Percentiles rank a stretch among this genome's conserved stretches.
phyloP scores from a whole-genome alignment of 176 grass and related monocot species.

The Eremochloa ophiuroides region DNA sequence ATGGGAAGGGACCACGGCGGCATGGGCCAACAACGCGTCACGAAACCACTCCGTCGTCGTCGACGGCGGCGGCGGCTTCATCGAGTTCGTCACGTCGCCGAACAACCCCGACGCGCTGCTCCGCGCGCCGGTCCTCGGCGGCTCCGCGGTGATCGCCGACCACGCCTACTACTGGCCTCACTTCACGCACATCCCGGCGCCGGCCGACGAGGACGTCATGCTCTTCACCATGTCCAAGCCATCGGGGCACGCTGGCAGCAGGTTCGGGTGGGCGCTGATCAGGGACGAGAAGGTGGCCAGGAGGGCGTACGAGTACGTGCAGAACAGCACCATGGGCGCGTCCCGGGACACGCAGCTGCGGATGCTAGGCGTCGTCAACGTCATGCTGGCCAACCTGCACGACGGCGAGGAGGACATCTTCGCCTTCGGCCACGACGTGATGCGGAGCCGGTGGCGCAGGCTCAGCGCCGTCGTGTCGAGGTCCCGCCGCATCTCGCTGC shows the following conservation, averaged over 20 bases:
- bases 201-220: slow-evolving; percentile 67
- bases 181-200: slow-evolving; percentile 50
- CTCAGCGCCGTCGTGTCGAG: slow-evolving; percentile 41
- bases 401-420: slow-evolving; percentile 56
- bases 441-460: slow-evolving; percentile 46
- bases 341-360: slow-evolving; percentile 75
- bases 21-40: slow-evolving; percentile 36
- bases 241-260: slow-evolving; percentile 69
- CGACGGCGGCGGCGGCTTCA: background rate
- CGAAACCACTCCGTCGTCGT: background rate
- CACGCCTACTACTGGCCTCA: slow-evolving; percentile 88
- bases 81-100: slow-evolving; percentile 77
- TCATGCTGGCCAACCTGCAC: slow-evolving; percentile 47
- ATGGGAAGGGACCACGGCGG: slow-evolving; percentile 33
- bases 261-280: slow-evolving; percentile 85
- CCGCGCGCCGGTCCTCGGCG: slow-evolving; percentile 29
- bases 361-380: slow-evolving; percentile 46
- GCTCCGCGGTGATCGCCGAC: slow-evolving; percentile 51
- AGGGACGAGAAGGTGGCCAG: slow-evolving; percentile 51
- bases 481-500: slow-evolving; percentile 64
- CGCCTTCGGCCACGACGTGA: slow-evolving; percentile 45
- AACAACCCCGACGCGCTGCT: slow-evolving; percentile 65
- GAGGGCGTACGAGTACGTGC: slow-evolving; percentile 31
- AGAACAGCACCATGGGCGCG: slow-evolving; percentile 39
- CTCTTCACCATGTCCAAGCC: slow-evolving; percentile 63